Evolutionary conservation across 2,329 filamentous ascomycete genomes (phyloP), one percentile per base, ranked within the genome.

Genomic region (Beauveria medogensis): DNA sequence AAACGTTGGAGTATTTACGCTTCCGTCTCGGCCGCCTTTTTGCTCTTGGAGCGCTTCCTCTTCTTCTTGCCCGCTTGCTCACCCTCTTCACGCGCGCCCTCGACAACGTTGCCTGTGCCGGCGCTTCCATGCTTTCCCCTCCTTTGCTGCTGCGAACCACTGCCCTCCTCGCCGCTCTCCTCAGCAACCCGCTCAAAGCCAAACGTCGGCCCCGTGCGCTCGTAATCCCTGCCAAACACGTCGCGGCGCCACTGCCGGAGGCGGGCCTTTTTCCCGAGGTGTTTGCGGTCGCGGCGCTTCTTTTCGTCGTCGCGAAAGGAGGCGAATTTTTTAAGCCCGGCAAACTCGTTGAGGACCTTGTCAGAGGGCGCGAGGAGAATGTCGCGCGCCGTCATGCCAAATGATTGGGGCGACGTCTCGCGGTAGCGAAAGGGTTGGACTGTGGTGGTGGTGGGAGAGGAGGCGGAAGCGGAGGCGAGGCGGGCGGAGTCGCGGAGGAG

Each of bases 261-360:
- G 22, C 93, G 82, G 8, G 90, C 91, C 78, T 97, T 97, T 83
- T 97, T 99, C 65, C 91, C 89, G 34, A 97, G 81, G 68, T 84
- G 83, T 80, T 96, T 96, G 77, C 87, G 86, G 71, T 99, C 94
- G 69, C 88, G 89, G 66, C 83, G 82, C 81, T 97, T 97, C 82
- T 95, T 94, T 68, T 92, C 90, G 3, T 81, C 79, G 71, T 97
- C 92, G 61, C 94, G 84, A 79, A 94, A 99, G 5, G 90, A 81
- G 5, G 93, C 92, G 63, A 97, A 83, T 77, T 97, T 97, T 82
- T 99, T 99, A 69, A 99, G 78, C 7, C 94, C 93, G 5, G 88
- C 93, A 70, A 89, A 99, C 65, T 92, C 82, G 74, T 99, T 99
- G 65, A 99, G 84, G 59, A 88, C 86, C 52, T 85, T 79, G 76